These are phyloP conservation scores for Orbilia brochopaga DNA, from an alignment of 2,329 filamentous ascomycete genomes.

Conservation along the genomic window DNA sequence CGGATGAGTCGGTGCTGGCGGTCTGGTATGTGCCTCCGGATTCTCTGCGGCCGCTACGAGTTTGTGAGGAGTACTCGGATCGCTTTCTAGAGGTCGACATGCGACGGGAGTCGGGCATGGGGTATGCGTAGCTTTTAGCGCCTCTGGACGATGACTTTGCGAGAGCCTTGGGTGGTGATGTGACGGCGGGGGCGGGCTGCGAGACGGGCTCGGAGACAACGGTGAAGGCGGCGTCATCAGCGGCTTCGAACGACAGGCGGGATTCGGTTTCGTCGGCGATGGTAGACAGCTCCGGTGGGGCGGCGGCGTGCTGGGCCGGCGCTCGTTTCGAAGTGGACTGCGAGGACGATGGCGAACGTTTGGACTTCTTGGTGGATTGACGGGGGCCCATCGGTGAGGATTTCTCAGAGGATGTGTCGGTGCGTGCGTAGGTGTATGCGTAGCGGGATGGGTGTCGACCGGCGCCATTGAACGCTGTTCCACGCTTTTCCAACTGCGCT, in stretches of 20 bases:
- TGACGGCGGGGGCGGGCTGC: constrained; percentile 26
- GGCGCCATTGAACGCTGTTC: constrained; percentile 26
- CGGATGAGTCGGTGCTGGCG: constrained; percentile 43
- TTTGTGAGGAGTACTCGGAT: constrained; percentile 31
- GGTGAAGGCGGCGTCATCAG: constrained; percentile 43
- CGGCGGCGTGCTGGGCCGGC: constrained; percentile 33
- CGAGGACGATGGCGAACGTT: constrained; percentile 32
- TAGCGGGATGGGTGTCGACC: constrained; percentile 44
- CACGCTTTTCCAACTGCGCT: constrained; percentile 26
- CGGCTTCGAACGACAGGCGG: constrained; percentile 41
- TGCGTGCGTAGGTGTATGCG: constrained; percentile 37
- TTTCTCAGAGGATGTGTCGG: constrained; percentile 29
- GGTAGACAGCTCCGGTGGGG: constrained; percentile 39
- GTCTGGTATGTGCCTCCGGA: constrained; percentile 44
- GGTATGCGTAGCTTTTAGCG: constrained; percentile 17
- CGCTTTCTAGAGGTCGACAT: constrained; percentile 21
- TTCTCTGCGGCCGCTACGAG: constrained; percentile 36
- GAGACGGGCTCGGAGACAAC: constrained; percentile 42
- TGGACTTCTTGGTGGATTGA: constrained; percentile 46
- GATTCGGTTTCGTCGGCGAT: constrained; percentile 45
- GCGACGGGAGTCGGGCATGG: constrained; percentile 17
- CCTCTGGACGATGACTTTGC: constrained; percentile 24
- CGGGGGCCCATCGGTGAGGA: constrained; percentile 34
- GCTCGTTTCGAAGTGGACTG: constrained; percentile 32
- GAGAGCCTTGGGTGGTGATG: constrained; percentile 28